A percentile compares a stretch with the other conserved stretches of the same genome.
These are phyloP conservation scores for Serpula lacrymans DNA, from an alignment of 768 basidiomycete species.

Conservation along the genomic window DNA sequence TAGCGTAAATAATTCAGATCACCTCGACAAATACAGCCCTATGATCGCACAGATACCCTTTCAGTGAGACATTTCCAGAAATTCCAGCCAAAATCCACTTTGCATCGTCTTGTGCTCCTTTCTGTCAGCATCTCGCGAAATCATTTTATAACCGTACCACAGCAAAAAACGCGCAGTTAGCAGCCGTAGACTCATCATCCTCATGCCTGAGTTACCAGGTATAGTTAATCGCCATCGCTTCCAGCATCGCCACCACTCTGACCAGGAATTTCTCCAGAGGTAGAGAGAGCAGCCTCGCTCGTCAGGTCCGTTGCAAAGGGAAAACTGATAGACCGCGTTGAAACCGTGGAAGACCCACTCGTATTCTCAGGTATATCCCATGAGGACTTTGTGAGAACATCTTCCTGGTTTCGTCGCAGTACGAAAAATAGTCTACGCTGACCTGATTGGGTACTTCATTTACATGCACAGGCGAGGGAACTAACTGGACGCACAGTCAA, in stretches of 20 bases:
- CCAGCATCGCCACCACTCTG: too few relatives aligned
- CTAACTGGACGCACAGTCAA: conserved; percentile 46
- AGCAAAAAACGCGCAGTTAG: too few relatives aligned
- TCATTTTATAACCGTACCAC: too few relatives aligned
- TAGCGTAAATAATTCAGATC: too few relatives aligned
- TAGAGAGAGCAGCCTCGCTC: conserved; percentile 62
- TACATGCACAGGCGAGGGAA: conserved; percentile 44
- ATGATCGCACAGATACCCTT: too few relatives aligned
- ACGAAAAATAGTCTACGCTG: too few relatives aligned
- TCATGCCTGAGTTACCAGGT: conserved; percentile 62
- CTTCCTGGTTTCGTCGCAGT: not conserved
- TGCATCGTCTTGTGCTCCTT: too few relatives aligned
- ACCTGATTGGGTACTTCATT: conserved; percentile 10
- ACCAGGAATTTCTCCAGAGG: conserved; percentile 54
- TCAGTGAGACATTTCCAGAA: too few relatives aligned
- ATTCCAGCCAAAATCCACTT: too few relatives aligned
- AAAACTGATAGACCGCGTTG: conserved; percentile 52
- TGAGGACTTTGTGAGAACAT: conserved; percentile 53
- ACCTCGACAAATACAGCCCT: too few relatives aligned
- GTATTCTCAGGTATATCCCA: conserved; percentile 59
- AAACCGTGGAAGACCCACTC: conserved; percentile 56
- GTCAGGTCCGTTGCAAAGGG: conserved; percentile 49
- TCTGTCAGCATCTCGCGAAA: too few relatives aligned
- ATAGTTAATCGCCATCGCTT: too few relatives aligned
- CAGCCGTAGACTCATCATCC: conserved; percentile 14